A percentile compares a stretch with the other conserved stretches of the same genome.
Conservation (phyloP, 345 rosid genomes). For the Linum usitatissimum region DNA sequence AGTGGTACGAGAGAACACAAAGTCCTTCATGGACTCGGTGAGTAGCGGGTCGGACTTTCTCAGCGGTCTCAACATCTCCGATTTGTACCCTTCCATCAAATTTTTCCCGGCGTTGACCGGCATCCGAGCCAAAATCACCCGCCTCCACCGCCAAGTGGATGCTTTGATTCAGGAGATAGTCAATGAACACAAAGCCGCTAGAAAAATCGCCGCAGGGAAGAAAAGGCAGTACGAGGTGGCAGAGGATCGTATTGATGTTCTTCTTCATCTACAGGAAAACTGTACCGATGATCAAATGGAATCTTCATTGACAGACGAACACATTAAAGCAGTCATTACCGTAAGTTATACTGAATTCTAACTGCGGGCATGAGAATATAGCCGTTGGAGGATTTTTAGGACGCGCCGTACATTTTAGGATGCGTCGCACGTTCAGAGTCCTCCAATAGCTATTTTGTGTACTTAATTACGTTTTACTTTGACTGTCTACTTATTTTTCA, state of each 20-base stretch:
- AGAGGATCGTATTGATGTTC: neutral
- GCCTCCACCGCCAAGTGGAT: neutral
- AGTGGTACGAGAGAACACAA: neutral
- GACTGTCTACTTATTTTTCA: too few species aligned
- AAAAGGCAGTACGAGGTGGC: neutral
- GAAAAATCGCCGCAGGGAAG: neutral
- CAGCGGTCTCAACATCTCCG: neutral
- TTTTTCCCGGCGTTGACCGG: neutral
- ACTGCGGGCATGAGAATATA: too few species aligned
- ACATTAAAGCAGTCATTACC: neutral
- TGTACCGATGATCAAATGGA: neutral
- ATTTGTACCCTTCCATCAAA: neutral
- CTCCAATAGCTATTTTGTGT: too few species aligned
- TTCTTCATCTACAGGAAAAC: neutral
- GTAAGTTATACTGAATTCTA: too few species aligned
- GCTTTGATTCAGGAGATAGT: neutral
- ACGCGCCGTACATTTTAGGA: too few species aligned
- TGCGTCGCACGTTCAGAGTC: too few species aligned
- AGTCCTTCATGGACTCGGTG: neutral
- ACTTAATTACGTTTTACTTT: too few species aligned
- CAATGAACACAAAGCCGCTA: neutral
- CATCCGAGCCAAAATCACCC: neutral
- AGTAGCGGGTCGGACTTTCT: neutral
- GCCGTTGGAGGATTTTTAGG: too few species aligned
- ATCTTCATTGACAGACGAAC: neutral